Percentiles rank a stretch among this genome's conserved stretches.
Evolutionary conservation across 768 basidiomycete species (phyloP).

Genomic region (Kwoniella newhampshirensis): DNA sequence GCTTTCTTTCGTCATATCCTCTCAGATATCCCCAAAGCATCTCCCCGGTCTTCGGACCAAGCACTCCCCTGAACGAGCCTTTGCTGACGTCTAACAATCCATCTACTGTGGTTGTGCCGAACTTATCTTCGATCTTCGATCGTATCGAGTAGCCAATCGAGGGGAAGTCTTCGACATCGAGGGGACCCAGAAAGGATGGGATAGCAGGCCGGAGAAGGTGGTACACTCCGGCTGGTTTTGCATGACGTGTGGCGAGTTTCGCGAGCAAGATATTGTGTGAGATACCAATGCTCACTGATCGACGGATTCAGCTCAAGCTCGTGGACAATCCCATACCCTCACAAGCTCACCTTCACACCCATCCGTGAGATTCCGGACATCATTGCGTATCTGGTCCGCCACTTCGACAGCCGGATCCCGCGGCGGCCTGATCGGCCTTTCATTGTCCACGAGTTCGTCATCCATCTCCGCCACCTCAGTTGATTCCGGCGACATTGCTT

Average conservation of each 20-base stretch:
- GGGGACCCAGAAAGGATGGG: slow-evolving; percentile 39
- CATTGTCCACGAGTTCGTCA: slow-evolving; percentile 19
- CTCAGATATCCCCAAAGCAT: slow-evolving; percentile 78
- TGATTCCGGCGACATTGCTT: slow-evolving; percentile 38
- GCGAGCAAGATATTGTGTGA: slow-evolving; percentile 89
- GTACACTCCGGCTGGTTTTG: slow-evolving; percentile 85
- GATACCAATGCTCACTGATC: slow-evolving; percentile 69
- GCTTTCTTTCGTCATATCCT: slow-evolving; percentile 74
- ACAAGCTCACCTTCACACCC: slow-evolving; percentile 70
- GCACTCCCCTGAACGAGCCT: slow-evolving; percentile 64
- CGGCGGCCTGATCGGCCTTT: slow-evolving; percentile 15
- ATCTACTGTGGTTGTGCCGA: slow-evolving; percentile 69
- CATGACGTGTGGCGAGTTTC: slow-evolving; percentile 81
- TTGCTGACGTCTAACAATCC: slow-evolving; percentile 68
- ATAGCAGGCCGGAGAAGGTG: slow-evolving; percentile 62
- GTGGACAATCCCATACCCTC: too few relatives aligned
- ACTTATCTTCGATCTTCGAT: slow-evolving; percentile 76
- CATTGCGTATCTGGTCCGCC: slow-evolving; percentile 75
- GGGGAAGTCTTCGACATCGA: slow-evolving; percentile 68
- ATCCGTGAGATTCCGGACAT: slow-evolving; percentile 69
- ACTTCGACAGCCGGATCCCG: slow-evolving; percentile 70
- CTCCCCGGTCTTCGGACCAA: slow-evolving; percentile 80
- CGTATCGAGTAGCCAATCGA: slow-evolving; percentile 78
- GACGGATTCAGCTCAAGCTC: too few relatives aligned
- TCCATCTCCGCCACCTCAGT: slow-evolving; percentile 1